Base-by-base conservation (phyloP, 371 early-diverging fungal species). In the Apophysomyces variabilis region DNA sequence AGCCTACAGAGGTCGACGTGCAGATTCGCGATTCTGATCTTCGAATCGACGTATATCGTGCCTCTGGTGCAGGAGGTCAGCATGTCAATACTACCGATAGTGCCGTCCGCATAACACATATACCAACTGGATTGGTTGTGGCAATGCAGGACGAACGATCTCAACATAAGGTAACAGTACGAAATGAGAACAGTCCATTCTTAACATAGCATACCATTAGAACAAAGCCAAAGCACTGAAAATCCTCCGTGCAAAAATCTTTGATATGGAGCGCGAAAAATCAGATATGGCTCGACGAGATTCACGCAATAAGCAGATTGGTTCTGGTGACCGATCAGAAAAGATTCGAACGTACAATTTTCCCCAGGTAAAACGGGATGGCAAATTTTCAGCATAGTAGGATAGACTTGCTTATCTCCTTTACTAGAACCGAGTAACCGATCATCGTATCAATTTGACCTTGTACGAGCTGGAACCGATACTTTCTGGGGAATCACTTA, bases 11-110 rank as follows among this genome's bases (percentile, higher is more conserved):
- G 43, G 87, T 94, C 0, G 84, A 91, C 54, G 82, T 92, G 18
- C 87, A 87, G 50, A 83, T 95, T 39, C 70, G 79, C 5, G 91
- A 92, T 18, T 70, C 78, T 0, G 95, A 94, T 68, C 74, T 95
- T 2, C 82, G 89, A 3, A 85, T 94, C 43, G 95, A 95, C 57
- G 85, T 89, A 12, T 93, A 87, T 69, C 76, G 95, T 1, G 89
- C 95, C 13, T 88, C 89, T 5, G 95, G 95, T 21, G 87, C 91
- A 7, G 95, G 95, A 38, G 95, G 95, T 4, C 95, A 95, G 78
- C 95, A 96, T 71, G 97, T 98, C 35, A 98, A 98, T 66, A 96
- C 93, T 6, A 98, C 98, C 0, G 97, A 97, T 65, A 92, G 92
- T 69, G 98, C 98, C 0, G 96, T 98, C 16, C 86, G 98, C 18